Evolutionary conservation across 2,329 filamentous ascomycete genomes (phyloP).

Genomic region (Blumeriella jaapii): DNA sequence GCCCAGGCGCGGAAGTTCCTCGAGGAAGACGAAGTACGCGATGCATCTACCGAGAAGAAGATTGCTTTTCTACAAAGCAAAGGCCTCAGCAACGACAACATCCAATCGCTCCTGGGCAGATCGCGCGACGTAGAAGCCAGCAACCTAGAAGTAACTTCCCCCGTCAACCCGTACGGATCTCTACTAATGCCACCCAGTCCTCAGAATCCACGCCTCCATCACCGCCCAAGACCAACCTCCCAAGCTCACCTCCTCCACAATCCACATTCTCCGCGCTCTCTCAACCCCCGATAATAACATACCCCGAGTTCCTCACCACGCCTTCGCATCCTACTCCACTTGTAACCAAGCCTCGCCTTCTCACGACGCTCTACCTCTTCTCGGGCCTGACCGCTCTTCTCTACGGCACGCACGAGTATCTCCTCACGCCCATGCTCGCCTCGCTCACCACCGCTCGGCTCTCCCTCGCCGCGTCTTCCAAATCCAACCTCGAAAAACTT

Average conservation of each 20-base stretch:
- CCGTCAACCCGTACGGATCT: background rate
- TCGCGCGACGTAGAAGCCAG: conserved; percentile 21
- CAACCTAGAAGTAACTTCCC: conserved; percentile 4
- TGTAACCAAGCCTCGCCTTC: conserved; percentile 47
- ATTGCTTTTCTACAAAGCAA: conserved; percentile 67
- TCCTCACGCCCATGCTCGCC: conserved; percentile 50
- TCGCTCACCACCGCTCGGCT: conserved; percentile 39
- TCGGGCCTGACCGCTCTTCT: conserved; percentile 47
- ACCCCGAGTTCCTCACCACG: conserved; percentile 56
- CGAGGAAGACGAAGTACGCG: conserved; percentile 58
- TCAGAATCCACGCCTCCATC: conserved; percentile 1
- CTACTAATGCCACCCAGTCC: conserved; percentile 1
- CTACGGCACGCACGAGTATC: conserved; percentile 60
- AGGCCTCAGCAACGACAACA: conserved; percentile 55
- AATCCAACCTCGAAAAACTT: conserved; percentile 37
- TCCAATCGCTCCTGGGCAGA: conserved; percentile 50
- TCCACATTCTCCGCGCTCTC: conserved; percentile 26
- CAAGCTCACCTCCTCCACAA: conserved; percentile 5
- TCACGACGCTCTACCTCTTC: conserved; percentile 48
- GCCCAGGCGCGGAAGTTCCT: conserved; percentile 69
- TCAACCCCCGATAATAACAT: conserved; percentile 50
- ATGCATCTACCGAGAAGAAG: conserved; percentile 62
- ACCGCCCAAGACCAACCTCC: no score
- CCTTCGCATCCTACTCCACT: conserved; percentile 45
- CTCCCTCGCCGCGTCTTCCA: conserved; percentile 38